phyloP scores from a whole-genome alignment of 768 basidiomycete genomes.

The Hemileccinum impolitum region DNA sequence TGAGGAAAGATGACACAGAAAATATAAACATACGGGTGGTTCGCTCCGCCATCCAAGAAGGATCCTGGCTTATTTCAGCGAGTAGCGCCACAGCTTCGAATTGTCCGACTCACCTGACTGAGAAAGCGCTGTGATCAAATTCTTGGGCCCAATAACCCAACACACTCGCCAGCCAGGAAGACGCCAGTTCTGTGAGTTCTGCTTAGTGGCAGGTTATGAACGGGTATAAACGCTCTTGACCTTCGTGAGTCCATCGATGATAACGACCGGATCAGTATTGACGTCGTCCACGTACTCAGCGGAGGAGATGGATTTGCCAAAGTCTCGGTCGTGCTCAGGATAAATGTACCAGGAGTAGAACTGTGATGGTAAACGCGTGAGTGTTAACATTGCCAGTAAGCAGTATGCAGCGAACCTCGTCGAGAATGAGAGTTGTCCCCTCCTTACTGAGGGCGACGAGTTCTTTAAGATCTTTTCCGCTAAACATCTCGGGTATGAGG shows the following conservation, averaged over 20 bases:
- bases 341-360: constrained; percentile 97
- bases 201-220: background rate
- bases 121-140: constrained; percentile 84
- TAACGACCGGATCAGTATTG: constrained; percentile 75
- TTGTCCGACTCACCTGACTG: constrained; percentile 58
- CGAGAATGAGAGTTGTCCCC: constrained; percentile 79
- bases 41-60: constrained; percentile 93
- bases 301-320: constrained; percentile 76
- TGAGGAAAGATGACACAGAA: background rate
- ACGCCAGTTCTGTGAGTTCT: constrained; percentile 74
- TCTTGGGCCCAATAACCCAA: constrained; percentile 91
- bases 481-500: constrained; percentile 25
- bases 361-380: constrained; percentile 32
- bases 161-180: constrained; percentile 94
- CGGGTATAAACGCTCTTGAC: constrained; percentile 31
- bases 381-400: background rate
- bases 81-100: background rate
- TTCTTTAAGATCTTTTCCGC: constrained; percentile 77
- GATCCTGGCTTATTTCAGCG: constrained; percentile 45
- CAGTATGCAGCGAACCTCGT: constrained; percentile 55
- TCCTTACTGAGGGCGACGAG: constrained; percentile 72
- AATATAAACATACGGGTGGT: constrained; percentile 68
- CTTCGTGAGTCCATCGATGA: constrained; percentile 93
- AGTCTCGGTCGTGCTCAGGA: constrained; percentile 69
- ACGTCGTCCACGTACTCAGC: constrained; percentile 87